Percentiles rank a stretch among this genome's conserved stretches.
phyloP scores from a whole-genome alignment of 2,329 filamentous ascomycete species.

The Colletotrichum sp. region DNA sequence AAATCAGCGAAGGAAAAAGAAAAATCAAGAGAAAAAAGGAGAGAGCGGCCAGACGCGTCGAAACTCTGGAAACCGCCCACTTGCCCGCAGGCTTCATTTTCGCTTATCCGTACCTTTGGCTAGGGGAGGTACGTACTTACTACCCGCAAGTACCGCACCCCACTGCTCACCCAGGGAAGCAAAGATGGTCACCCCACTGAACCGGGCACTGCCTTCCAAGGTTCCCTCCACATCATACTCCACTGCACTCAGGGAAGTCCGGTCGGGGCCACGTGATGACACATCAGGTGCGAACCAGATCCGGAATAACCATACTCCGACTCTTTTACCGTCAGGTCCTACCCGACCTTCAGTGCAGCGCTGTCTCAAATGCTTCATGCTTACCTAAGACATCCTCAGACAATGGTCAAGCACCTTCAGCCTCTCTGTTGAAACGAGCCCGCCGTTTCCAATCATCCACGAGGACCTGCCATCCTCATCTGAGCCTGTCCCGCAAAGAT shows the following conservation, averaged over 20 bases:
- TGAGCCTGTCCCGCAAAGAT: not conserved
- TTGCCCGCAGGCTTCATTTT: not conserved
- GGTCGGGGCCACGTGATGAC: not conserved
- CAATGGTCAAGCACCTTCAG: not conserved
- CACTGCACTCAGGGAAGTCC: not conserved
- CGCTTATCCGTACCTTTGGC: not conserved
- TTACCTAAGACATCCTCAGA: not conserved
- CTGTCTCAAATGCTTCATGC: not conserved
- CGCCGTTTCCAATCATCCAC: not conserved
- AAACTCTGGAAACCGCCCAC: not conserved
- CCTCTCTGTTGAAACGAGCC: conserved; percentile 2
- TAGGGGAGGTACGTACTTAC: not conserved
- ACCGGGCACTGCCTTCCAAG: not conserved
- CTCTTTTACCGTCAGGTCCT: not conserved
- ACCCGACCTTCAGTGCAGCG: not conserved
- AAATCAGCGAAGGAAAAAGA: not conserved
- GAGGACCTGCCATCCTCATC: not conserved
- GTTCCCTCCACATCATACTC: not conserved
- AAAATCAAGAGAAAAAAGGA: not conserved
- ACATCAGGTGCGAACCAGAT: not conserved
- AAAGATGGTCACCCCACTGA: not conserved
- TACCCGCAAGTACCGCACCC: not conserved
- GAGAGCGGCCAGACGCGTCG: conserved; percentile 3
- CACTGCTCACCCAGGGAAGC: not conserved
- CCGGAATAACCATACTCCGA: not conserved